phyloP scores from a whole-genome alignment of 73 alveolate species.

The Paramecium biaurelia region DNA sequence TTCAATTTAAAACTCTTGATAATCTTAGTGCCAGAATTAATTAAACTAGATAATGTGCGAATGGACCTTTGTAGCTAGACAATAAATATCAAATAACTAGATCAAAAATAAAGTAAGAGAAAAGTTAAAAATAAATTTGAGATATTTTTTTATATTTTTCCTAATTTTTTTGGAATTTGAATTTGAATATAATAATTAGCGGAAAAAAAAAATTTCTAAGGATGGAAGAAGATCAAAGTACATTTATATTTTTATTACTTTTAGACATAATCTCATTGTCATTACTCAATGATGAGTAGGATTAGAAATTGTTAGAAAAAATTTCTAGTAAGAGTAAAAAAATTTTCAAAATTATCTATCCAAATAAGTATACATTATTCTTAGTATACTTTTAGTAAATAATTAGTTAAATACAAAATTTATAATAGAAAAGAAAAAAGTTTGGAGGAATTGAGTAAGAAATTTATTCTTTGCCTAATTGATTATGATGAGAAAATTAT shows the following conservation, averaged over 20 bases:
- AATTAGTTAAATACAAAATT: background rate
- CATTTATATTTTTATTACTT: too few species aligned
- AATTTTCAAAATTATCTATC: slow-evolving; percentile 14
- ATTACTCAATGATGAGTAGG: slow-evolving; percentile 22
- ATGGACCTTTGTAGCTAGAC: background rate
- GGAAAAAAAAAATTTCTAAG: background rate
- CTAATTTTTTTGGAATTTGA: background rate
- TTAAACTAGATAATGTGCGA: background rate
- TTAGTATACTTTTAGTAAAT: background rate
- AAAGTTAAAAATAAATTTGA: background rate
- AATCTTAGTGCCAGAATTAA: background rate
- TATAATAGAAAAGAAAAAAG: slow-evolving; percentile 84
- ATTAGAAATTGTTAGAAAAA: background rate
- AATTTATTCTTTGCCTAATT: slow-evolving; percentile 69
- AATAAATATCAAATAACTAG: background rate
- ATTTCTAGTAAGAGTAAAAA: background rate
- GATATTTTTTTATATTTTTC: background rate
- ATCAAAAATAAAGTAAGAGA: background rate
- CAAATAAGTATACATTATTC: background rate
- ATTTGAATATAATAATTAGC: slow-evolving; percentile 50
- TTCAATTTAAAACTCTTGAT: background rate
- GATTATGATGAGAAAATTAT: slow-evolving; percentile 57
- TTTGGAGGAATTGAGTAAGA: slow-evolving; percentile 79
- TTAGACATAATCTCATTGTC: slow-evolving; percentile 21
- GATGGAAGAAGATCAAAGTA: slow-evolving; percentile 16